These are phyloP conservation scores for Fusarium chaquense DNA, from an alignment of 2,329 filamentous ascomycete genomes.

Conservation along the genomic window DNA sequence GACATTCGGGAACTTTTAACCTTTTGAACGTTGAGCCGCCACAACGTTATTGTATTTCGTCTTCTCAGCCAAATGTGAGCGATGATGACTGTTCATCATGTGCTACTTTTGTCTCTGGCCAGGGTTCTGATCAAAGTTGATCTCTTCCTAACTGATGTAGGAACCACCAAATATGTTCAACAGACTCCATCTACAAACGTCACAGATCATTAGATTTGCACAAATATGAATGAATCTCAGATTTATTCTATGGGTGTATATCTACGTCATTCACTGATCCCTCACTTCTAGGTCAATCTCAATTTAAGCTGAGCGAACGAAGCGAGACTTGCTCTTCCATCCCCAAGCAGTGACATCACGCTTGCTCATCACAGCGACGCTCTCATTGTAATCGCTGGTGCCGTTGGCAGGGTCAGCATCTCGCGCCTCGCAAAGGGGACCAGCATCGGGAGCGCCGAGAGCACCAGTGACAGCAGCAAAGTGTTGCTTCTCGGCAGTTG, in stretches of 20 bases:
- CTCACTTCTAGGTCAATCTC: not conserved
- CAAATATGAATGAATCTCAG: not conserved
- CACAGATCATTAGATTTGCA: not conserved
- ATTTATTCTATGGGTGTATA: not conserved
- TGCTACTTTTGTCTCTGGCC: not conserved
- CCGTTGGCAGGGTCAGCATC: slow-evolving; percentile 58
- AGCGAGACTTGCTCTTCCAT: slow-evolving; percentile 33
- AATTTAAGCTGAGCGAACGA: slow-evolving; percentile 23
- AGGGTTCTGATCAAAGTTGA: not conserved
- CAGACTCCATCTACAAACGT: not conserved
- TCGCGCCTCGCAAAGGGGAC: slow-evolving; percentile 47
- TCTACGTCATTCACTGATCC: not conserved
- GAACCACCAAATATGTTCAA: not conserved
- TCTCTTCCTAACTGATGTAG: not conserved
- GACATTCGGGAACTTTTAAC: not conserved
- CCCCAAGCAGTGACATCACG: slow-evolving; percentile 35
- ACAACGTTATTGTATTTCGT: not conserved
- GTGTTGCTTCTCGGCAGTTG: slow-evolving; percentile 51
- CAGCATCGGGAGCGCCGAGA: slow-evolving; percentile 32
- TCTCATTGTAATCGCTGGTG: slow-evolving; percentile 54
- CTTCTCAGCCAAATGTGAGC: not conserved
- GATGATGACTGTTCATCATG: not conserved
- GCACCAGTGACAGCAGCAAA: slow-evolving; percentile 50
- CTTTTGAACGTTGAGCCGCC: not conserved
- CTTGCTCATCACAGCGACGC: slow-evolving; percentile 40